Conservation (phyloP, 2,329 filamentous ascomycete genomes). For the Claviceps paspali region DNA sequence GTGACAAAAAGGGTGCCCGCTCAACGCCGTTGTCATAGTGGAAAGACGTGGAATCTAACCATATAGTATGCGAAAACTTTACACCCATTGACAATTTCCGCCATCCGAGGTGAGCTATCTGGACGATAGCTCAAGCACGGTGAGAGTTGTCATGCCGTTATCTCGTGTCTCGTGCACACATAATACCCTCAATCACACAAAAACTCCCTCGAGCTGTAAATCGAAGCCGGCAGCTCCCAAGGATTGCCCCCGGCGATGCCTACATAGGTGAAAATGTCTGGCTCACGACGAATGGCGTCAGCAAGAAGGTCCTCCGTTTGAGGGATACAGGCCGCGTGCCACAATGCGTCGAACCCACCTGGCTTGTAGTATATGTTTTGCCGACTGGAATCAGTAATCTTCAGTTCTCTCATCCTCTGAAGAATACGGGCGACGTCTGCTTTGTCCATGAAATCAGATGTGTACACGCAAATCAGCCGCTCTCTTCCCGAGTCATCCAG, state of each 20-base stretch:
- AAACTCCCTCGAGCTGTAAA: constrained; percentile 29
- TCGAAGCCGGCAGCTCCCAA: constrained; percentile 45
- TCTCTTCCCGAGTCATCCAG: constrained; percentile 23
- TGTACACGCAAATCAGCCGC: constrained; percentile 65
- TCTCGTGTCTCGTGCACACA: not conserved
- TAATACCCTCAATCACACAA: not conserved
- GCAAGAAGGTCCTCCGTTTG: not conserved
- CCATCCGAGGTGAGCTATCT: not conserved
- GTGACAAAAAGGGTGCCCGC: not conserved
- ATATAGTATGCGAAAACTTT: not conserved
- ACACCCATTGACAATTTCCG: not conserved
- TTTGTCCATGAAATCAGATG: constrained; percentile 53
- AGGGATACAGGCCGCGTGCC: too few species aligned
- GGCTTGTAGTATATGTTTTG: constrained; percentile 63
- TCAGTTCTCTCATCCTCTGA: constrained; percentile 42
- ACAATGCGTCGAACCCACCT: constrained; percentile 29
- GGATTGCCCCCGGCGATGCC: constrained; percentile 44
- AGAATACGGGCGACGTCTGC: constrained; percentile 57
- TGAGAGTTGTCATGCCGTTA: not conserved
- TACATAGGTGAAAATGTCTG: constrained; percentile 55
- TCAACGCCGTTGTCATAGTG: not conserved
- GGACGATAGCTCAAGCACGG: not conserved
- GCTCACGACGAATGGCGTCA: constrained; percentile 2
- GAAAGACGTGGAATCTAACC: not conserved
- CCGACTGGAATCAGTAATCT: constrained; percentile 33